These are phyloP conservation scores for Podospora sp. DNA, from an alignment of 495 filamentous ascomycete species.

Conservation along the genomic window DNA sequence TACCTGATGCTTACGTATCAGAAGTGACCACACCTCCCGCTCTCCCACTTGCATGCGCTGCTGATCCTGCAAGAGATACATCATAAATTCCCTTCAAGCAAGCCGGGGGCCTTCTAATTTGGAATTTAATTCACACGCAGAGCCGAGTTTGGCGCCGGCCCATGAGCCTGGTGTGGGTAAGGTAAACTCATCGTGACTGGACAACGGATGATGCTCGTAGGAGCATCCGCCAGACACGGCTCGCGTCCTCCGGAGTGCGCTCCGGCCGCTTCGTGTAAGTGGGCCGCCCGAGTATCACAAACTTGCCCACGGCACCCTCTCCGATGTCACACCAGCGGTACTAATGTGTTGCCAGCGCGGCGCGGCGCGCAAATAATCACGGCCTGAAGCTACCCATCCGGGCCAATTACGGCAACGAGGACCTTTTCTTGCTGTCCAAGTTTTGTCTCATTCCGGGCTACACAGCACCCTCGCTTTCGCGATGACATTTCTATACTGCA, in stretches of 20 bases:
- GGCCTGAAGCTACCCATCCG: neutral
- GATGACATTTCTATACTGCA: constrained; percentile 58
- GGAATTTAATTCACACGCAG: neutral
- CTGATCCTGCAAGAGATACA: constrained; percentile 6
- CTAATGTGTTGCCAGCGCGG: neutral
- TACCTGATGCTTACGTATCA: constrained; percentile 2
- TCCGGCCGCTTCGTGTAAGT: neutral
- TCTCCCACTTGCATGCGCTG: neutral
- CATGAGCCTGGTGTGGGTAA: neutral
- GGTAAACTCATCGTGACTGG: constrained; percentile 1
- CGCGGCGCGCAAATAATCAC: neutral
- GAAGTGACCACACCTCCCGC: neutral
- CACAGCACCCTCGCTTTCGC: constrained; percentile 58
- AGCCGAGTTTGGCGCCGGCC: constrained; percentile 8
- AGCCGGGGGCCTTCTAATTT: neutral
- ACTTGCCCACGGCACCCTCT: neutral
- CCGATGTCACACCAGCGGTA: neutral
- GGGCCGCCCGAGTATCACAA: neutral
- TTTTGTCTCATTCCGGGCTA: constrained; percentile 44
- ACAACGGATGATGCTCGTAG: neutral
- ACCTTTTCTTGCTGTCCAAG: neutral
- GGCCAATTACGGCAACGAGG: neutral
- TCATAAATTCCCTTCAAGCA: neutral
- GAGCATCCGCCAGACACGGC: neutral
- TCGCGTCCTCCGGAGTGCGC: neutral